A percentile compares a stretch with the other conserved stretches of the same genome.
Conservation (phyloP, 495 filamentous ascomycete genomes). For the Penicillium coprophilum region DNA sequence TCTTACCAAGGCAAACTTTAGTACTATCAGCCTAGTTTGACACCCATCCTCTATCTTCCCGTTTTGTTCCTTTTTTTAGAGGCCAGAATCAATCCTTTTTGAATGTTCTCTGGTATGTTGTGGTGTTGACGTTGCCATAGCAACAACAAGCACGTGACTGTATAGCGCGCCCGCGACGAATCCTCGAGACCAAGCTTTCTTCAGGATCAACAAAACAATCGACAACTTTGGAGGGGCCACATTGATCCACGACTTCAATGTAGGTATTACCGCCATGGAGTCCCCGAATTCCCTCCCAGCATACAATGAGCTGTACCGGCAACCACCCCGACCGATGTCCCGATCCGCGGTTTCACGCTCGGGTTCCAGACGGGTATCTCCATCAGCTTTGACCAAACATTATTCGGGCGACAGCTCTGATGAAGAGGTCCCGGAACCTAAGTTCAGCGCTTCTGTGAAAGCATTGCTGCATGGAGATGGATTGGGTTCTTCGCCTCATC, state of each 20-base stretch:
- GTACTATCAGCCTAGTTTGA: neutral
- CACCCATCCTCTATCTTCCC: neutral
- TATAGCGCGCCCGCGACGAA: slow-evolving; percentile 23
- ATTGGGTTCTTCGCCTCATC: slow-evolving; percentile 52
- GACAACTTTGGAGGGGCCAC: slow-evolving; percentile 27
- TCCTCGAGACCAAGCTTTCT: slow-evolving; percentile 22
- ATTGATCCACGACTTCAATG: slow-evolving; percentile 38
- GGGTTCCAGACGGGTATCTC: slow-evolving; percentile 43
- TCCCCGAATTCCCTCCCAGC: slow-evolving; percentile 42
- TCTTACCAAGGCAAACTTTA: neutral
- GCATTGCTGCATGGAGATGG: slow-evolving; percentile 68
- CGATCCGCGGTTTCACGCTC: slow-evolving; percentile 44
- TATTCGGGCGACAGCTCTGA: slow-evolving; percentile 71
- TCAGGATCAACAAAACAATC: slow-evolving; percentile 32
- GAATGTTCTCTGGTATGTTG: slow-evolving; percentile 19
- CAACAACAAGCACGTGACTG: slow-evolving; percentile 24
- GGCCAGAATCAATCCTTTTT: neutral
- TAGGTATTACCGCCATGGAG: slow-evolving; percentile 36
- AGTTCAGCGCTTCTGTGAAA: slow-evolving; percentile 76
- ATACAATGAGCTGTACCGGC: slow-evolving; percentile 39
- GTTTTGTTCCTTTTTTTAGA: neutral
- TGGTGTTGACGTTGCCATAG: slow-evolving; percentile 21
- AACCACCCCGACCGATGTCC: slow-evolving; percentile 41
- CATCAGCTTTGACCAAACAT: slow-evolving; percentile 32
- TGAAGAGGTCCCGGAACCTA: slow-evolving; percentile 70